Conservation (phyloP, 805 yeast species). For the Monosporozyma unispora region DNA sequence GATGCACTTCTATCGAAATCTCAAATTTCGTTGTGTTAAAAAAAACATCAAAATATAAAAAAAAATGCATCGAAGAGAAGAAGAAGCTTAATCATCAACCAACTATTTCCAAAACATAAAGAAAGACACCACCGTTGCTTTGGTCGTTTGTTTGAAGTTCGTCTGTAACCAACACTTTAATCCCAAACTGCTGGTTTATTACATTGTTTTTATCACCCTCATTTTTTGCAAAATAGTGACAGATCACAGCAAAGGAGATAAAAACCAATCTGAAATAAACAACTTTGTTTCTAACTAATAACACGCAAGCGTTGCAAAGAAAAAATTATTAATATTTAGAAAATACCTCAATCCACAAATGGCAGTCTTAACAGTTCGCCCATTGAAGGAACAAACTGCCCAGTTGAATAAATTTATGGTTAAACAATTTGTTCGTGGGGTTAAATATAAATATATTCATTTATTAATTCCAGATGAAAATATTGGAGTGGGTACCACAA, state of each 20-base stretch:
- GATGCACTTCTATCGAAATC: neutral
- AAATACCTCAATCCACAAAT: neutral
- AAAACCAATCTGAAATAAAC: neutral
- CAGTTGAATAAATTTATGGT: slow-evolving; percentile 14
- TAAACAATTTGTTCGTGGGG: slow-evolving; percentile 10
- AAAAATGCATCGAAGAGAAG: neutral
- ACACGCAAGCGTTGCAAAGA: too few relatives aligned
- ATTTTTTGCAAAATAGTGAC: slow-evolving; percentile 1
- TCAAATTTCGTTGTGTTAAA: neutral
- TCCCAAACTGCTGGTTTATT: neutral
- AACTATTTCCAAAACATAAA: neutral
- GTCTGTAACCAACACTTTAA: neutral
- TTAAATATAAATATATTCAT: slow-evolving; percentile 8
- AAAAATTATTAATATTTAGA: neutral
- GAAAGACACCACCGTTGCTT: neutral
- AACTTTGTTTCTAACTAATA: too few relatives aligned
- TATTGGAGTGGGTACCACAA: neutral
- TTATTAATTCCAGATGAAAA: slow-evolving; percentile 5
- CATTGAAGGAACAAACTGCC: neutral
- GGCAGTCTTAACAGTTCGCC: neutral
- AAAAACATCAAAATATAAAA: neutral
- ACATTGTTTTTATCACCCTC: neutral
- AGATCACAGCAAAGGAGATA: slow-evolving; percentile 1
- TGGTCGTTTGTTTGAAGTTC: neutral
- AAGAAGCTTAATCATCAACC: neutral